phyloP scores from a whole-genome alignment of 2,329 filamentous ascomycete species.

The Coniella lustricola region DNA sequence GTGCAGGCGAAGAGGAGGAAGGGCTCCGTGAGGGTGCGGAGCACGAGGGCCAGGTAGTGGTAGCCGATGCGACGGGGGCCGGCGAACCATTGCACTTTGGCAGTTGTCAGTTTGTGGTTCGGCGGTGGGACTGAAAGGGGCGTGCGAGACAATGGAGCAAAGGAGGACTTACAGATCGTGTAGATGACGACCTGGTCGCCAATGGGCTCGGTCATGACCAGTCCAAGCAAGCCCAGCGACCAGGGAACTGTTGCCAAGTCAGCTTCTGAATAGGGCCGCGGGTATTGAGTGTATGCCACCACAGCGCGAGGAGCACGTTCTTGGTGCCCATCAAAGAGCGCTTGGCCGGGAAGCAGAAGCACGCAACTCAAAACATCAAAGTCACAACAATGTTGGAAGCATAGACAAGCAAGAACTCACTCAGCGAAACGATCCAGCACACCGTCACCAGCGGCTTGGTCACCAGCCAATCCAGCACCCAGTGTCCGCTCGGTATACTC shows the following conservation, averaged over 20 bases:
- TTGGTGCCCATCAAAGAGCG: too few relatives aligned
- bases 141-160: neutral
- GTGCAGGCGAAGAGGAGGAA: slow-evolving; percentile 38
- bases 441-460: slow-evolving; percentile 35
- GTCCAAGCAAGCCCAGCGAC: slow-evolving; percentile 36
- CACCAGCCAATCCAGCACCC: slow-evolving; percentile 34
- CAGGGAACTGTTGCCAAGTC: slow-evolving; percentile 29
- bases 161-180: slow-evolving; percentile 29
- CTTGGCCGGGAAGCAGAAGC: too few relatives aligned
- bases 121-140: neutral
- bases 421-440: slow-evolving; percentile 33
- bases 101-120: neutral
- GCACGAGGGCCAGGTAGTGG: slow-evolving; percentile 41
- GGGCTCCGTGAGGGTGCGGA: slow-evolving; percentile 34
- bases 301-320: too few relatives aligned
- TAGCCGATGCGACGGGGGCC: slow-evolving; percentile 37
- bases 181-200: slow-evolving; percentile 29
- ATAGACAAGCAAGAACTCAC: neutral
- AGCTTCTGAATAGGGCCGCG: neutral
- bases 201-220: slow-evolving; percentile 33
- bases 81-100: slow-evolving; percentile 36
- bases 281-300: too few relatives aligned
- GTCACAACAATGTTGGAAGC: too few relatives aligned
- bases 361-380: too few relatives aligned
- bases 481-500: slow-evolving; percentile 36